Evolutionary conservation across 768 basidiomycete species (phyloP).

Genomic region (Russula dissimulans): DNA sequence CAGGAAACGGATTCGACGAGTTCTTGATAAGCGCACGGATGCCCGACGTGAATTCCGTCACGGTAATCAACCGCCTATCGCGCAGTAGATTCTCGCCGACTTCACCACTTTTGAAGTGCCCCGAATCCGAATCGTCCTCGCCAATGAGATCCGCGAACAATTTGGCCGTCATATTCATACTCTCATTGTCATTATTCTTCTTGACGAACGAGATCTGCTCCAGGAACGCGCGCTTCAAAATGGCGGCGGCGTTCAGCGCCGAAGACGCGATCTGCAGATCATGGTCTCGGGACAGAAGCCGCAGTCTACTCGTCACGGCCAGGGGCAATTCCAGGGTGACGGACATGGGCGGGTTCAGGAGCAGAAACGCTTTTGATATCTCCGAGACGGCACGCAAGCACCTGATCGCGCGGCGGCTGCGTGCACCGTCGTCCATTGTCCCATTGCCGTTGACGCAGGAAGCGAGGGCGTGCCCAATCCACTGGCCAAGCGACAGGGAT

Average conservation of each 20-base stretch:
- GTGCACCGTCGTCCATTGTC: constrained; percentile 3
- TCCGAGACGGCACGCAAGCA: constrained; percentile 5
- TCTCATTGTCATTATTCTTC: neutral
- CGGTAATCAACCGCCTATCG: neutral
- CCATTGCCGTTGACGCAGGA: constrained; percentile 1
- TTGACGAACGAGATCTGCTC: neutral
- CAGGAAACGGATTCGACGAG: neutral
- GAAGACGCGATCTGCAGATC: neutral
- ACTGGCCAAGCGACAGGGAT: neutral
- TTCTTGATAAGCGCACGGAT: neutral
- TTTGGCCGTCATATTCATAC: neutral
- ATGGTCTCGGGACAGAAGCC: neutral
- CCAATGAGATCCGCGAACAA: neutral
- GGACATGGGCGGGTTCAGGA: neutral
- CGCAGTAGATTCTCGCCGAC: no score
- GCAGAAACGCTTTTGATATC: constrained; percentile 1
- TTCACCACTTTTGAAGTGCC: neutral
- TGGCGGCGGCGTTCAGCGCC: neutral
- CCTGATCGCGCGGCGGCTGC: constrained; percentile 6
- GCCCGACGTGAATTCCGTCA: neutral
- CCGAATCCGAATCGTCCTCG: neutral
- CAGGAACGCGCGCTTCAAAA: neutral
- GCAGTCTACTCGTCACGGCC: neutral
- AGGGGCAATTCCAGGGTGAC: neutral
- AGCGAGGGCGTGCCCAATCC: neutral